These are phyloP conservation scores for Pestalotiopsis sp. DNA, from an alignment of 2,329 filamentous ascomycete genomes.

Conservation along the genomic window DNA sequence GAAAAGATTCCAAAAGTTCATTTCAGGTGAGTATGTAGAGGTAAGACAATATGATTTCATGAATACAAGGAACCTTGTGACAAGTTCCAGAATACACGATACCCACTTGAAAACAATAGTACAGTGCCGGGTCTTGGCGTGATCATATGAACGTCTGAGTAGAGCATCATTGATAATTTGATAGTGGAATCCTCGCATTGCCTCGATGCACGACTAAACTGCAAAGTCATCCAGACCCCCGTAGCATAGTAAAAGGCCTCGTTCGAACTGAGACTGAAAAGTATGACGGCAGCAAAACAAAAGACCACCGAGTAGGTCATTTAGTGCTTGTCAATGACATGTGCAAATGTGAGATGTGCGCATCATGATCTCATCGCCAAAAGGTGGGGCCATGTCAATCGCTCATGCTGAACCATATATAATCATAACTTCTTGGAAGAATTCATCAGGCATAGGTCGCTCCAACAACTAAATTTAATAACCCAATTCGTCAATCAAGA, in stretches of 20 bases:
- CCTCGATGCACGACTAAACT: no score
- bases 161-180: no score
- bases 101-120: not conserved
- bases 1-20: not conserved
- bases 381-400: not conserved
- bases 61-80: not conserved
- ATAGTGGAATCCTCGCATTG: no score
- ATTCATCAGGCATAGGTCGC: no score
- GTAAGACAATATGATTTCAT: not conserved
- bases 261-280: not conserved
- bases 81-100: not conserved
- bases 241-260: not conserved
- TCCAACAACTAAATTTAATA: no score
- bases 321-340: slow-evolving; percentile 7
- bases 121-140: not conserved
- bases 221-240: no score
- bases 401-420: not conserved
- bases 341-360: slow-evolving; percentile 5
- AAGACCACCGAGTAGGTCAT: not conserved
- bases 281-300: not conserved
- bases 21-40: not conserved
- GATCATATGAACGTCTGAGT: not conserved
- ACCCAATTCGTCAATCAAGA: not conserved
- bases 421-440: not conserved
- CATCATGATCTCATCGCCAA: slow-evolving; percentile 12